phyloP scores from a whole-genome alignment of 768 basidiomycete genomes.

The Clathrus columnatus region DNA sequence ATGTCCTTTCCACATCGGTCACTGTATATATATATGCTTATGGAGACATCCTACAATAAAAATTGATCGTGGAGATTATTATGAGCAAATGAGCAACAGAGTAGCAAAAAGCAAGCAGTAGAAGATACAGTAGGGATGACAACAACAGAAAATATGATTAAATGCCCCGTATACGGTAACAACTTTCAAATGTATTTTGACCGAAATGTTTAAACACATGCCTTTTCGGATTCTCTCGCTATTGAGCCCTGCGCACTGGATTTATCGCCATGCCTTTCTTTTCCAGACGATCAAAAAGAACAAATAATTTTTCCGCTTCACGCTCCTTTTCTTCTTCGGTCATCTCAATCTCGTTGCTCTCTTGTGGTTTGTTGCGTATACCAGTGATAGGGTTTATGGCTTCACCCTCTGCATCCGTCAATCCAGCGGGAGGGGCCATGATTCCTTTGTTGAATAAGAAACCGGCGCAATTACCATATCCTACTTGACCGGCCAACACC shows the following conservation, averaged over 20 bases:
- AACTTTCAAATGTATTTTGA: constrained; percentile 3
- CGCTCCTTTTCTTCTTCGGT: constrained; percentile 91
- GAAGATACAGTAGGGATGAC: neutral
- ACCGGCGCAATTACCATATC: constrained; percentile 94
- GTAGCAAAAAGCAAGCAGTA: too few species aligned
- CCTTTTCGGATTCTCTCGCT: constrained; percentile 29
- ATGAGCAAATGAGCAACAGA: too few species aligned
- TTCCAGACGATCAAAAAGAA: constrained; percentile 85
- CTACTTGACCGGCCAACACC: constrained; percentile 66
- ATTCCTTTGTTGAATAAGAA: constrained; percentile 90
- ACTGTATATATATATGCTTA: too few species aligned
- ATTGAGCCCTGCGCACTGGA: constrained; percentile 64
- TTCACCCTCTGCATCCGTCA: constrained; percentile 28
- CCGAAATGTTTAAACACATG: too few species aligned
- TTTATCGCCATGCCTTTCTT: constrained; percentile 57
- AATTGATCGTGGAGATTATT: too few species aligned
- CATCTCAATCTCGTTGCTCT: constrained; percentile 50
- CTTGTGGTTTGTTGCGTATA: constrained; percentile 34
- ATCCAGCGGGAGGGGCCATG: constrained; percentile 42
- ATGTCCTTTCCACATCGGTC: neutral
- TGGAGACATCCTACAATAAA: too few species aligned
- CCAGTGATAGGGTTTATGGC: constrained; percentile 84
- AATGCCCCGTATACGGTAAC: constrained; percentile 19
- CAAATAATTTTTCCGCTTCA: constrained; percentile 88
- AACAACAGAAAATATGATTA: constrained; percentile 16